A percentile compares a stretch with the other conserved stretches of the same genome.
phyloP scores from a whole-genome alignment of 345 rosid genomes.

The Populus tremula region DNA sequence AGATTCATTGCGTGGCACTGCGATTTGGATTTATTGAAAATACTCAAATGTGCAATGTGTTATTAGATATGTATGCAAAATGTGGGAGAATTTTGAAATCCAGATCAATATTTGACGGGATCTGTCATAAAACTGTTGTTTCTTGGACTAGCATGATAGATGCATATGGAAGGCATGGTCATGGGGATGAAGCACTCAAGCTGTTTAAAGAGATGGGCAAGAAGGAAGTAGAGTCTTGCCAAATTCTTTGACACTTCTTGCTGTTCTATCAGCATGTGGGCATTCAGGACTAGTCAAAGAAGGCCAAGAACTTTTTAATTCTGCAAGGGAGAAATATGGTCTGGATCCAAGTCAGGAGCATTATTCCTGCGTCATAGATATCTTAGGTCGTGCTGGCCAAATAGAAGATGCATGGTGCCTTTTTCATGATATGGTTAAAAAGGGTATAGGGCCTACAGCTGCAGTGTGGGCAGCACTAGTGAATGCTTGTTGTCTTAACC shows the following conservation, averaged over 20 bases:
- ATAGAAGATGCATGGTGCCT: constrained; percentile 58
- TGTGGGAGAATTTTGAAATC: constrained; percentile 52
- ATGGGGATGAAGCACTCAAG: constrained; percentile 54
- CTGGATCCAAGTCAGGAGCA: constrained; percentile 51
- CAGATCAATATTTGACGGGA: constrained; percentile 40
- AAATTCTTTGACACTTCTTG: constrained; percentile 73
- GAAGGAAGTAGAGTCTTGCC: constrained; percentile 39
- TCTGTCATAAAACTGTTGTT: constrained; percentile 47
- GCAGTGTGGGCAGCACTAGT: constrained; percentile 53
- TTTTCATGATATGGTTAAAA: constrained; percentile 38
- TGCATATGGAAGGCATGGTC: constrained; percentile 66
- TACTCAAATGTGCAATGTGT: constrained; percentile 65
- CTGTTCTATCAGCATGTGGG: constrained; percentile 75
- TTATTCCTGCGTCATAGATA: constrained; percentile 61
- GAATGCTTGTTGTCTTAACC: constrained; percentile 56
- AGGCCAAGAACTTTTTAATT: constrained; percentile 46
- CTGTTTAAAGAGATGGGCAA: constrained; percentile 53
- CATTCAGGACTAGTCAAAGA: constrained; percentile 69
- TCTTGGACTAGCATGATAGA: constrained; percentile 84
- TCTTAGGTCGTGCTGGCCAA: constrained; percentile 59
- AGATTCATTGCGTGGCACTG: constrained; percentile 58
- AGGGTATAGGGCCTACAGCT: constrained; percentile 30
- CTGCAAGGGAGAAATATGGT: constrained; percentile 47
- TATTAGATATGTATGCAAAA: constrained; percentile 77
- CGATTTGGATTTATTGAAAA: constrained; percentile 51